Base-by-base conservation (phyloP, 1,139 yeast species). In the Diutina ranongensis region DNA sequence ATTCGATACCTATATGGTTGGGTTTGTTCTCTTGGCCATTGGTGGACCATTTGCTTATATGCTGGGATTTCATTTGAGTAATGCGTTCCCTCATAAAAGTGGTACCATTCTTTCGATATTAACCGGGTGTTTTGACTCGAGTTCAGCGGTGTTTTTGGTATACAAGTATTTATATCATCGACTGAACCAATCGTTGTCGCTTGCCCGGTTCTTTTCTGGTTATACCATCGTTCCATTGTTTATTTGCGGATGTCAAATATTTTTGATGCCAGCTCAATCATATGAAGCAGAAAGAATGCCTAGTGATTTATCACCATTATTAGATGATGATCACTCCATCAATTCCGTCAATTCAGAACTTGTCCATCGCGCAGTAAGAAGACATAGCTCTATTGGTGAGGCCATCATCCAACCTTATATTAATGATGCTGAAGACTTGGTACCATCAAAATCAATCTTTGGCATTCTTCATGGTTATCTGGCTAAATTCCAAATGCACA, bases 1-100 rank as follows among this genome's bases (percentile, higher is more conserved):
- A 4, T 54, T 78, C 42, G 94, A 85, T 56, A 76, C 79, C 3
- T 83, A 79, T 58, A 58, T 80, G 33, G 49, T 63, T 12, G 95
- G 94, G 0, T 83, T 80, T 57, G 65, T 78, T 1, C 57, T 76
- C n/a, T 61, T 85, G 40, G 92, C 94, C 0, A 62, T 81, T 46
- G 89, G 92, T 4, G 94, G 94, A 1, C 94, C 95, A 7, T 84
- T 84, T 60, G 83, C 82, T 18, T 83, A 81, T 57, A 82, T 85
- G 48, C 78, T 89, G n/a, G 74, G 84, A 46, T 80, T 84, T 69
- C 94, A 84, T 54, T 65, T 83, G 54, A 81, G 92, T 3, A 82
- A 80, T 56, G 68, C 82, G 16, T 80, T 83, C 64, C 94, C 94
- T 3, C 70, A 71, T 46, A 72, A 72, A 55, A 79, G 88, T 3